Base-by-base conservation (phyloP, 306 rosid species). In the Fagus sylvatica region DNA sequence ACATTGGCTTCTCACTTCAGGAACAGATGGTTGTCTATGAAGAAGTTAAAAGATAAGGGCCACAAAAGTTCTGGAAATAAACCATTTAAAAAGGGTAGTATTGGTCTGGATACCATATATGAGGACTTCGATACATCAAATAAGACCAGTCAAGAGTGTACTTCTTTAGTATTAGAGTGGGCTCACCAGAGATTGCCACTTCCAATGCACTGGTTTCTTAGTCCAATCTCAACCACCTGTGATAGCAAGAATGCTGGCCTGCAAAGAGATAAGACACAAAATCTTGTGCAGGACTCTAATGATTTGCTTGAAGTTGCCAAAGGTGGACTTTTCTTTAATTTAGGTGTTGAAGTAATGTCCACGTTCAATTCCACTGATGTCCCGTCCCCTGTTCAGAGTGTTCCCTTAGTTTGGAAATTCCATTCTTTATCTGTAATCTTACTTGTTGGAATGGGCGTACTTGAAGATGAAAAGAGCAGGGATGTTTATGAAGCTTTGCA, bases 181-280 rank as follows among this genome's bases (percentile, higher is more conserved):
- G 97, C 93, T 77, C 85, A 77, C 87, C 98, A 95, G 91, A 88
- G 92, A 86, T 81, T 92, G 54, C 98, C 98, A 67, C 89, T 95
- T 88, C 98, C 98, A 8, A 40, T 73, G 72, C 86, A 87, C 80
- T 95, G 92, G 92, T 88, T 85, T 83, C 89, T 92, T 10, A 92
- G 98, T 82, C 93, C 98, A 79, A 74, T 92, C 74, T 82, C 98
- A 53, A 95, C 97, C 53, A 89, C 89, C 65, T 80, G 82, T 78
- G 83, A 76, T 81, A 70, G 82, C 83, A 88, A 87, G 84, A 75
- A 40, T 22, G 81, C 87, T 85, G 87, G 81, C 76, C 87, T 81
- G 84, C 72, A 34, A 76, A 90, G 83, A 78, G 73, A 73, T 73
- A 77, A 80, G 69, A 53, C 84, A 62, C 80, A 77, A 62, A 79